Percentiles rank a stretch among this genome's conserved stretches.
phyloP scores from a whole-genome alignment of 306 rosid species.

The Cucumis hystrix region DNA sequence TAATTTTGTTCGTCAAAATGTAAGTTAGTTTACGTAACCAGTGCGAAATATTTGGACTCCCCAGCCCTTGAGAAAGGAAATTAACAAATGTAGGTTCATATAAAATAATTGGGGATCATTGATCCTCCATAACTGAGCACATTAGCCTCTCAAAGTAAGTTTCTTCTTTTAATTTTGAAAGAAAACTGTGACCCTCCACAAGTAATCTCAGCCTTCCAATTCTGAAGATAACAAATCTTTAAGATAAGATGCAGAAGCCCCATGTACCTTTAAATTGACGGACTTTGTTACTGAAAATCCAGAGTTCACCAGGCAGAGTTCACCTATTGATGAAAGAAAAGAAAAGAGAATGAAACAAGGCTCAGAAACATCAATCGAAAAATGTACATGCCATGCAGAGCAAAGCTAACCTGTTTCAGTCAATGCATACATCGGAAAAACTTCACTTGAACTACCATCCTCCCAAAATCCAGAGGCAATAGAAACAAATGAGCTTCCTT shows the following conservation, averaged over 20 bases:
- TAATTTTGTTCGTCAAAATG: background rate
- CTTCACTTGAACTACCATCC: conserved; percentile 13
- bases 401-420: conserved; percentile 52
- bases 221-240: background rate
- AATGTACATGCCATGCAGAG: conserved; percentile 13
- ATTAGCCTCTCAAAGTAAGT: background rate
- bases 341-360: conserved; percentile 2
- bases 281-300: conserved; percentile 42
- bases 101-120: background rate
- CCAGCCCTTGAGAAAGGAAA: background rate
- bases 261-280: conserved; percentile 40
- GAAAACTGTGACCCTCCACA: background rate
- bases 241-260: background rate
- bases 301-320: conserved; percentile 40
- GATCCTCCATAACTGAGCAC: background rate
- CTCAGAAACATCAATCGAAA: conserved; percentile 14
- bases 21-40: background rate
- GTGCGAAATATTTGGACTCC: background rate
- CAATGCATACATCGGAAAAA: conserved; percentile 44
- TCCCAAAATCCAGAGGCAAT: conserved; percentile 23
- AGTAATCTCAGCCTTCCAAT: background rate
- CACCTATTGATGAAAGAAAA: conserved; percentile 31
- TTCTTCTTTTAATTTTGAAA: background rate
- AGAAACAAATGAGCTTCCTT: conserved; percentile 46
- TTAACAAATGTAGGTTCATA: background rate